These are phyloP conservation scores for Penicillium sp. DNA, from an alignment of 2,329 filamentous ascomycete species.

Conservation along the genomic window DNA sequence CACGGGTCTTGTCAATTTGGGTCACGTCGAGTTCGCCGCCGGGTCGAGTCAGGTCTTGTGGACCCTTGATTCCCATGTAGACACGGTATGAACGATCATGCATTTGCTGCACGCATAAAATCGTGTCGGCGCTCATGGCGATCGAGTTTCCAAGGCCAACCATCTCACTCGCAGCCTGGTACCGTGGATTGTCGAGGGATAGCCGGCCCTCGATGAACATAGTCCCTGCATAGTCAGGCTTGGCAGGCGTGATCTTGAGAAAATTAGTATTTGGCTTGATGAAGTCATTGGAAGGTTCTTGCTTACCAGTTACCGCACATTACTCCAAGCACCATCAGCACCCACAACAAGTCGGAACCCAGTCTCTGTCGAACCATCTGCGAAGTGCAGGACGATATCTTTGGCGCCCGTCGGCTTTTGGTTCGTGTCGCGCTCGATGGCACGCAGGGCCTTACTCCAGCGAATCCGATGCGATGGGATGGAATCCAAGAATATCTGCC, in stretches of 20 bases:
- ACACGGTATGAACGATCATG: conserved; percentile 30
- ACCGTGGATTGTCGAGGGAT: conserved; percentile 37
- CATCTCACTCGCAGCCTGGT: conserved; percentile 33
- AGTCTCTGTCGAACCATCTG: conserved; percentile 37
- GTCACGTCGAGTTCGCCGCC: conserved; percentile 11
- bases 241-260: conserved; percentile 40
- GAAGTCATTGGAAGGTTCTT: not conserved
- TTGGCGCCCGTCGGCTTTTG: not conserved
- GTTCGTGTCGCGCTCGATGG: conserved; percentile 20
- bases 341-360: conserved; percentile 56
- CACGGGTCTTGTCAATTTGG: conserved; percentile 11
- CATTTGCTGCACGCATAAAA: conserved; percentile 27
- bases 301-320: conserved; percentile 39
- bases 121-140: conserved; percentile 14
- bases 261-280: not conserved
- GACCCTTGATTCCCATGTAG: conserved; percentile 28
- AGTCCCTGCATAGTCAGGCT: conserved; percentile 44
- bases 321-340: conserved; percentile 57
- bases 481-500: conserved; percentile 43
- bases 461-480: conserved; percentile 41
- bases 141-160: conserved; percentile 17
- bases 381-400: conserved; percentile 33
- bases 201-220: conserved; percentile 37
- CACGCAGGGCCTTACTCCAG: conserved; percentile 40
- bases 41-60: conserved; percentile 7